Conservation (phyloP, 2,329 filamentous ascomycete species). For the Mycocentrospora acerina region DNA sequence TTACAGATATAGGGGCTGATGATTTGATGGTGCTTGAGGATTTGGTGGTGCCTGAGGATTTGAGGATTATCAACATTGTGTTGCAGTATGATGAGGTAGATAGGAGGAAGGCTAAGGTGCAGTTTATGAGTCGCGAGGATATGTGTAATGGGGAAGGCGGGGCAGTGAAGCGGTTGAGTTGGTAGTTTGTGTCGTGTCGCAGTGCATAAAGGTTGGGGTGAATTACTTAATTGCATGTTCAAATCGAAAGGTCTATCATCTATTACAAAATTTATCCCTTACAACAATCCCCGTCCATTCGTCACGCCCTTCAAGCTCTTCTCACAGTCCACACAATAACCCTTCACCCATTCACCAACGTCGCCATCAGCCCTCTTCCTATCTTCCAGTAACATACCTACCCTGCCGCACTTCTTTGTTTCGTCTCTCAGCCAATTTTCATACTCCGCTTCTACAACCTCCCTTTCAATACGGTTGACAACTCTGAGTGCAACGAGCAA, state of each 20-base stretch:
- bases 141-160: constrained; percentile 15
- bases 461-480: constrained; percentile 83
- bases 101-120: constrained; percentile 16
- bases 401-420: constrained; percentile 69
- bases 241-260: too few relatives aligned
- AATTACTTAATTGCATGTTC: too few relatives aligned
- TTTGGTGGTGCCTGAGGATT: constrained; percentile 19
- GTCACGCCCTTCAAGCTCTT: constrained; percentile 16
- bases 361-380: constrained; percentile 46
- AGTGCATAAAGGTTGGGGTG: too few relatives aligned
- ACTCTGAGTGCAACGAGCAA: constrained; percentile 86
- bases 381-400: constrained; percentile 50
- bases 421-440: constrained; percentile 89
- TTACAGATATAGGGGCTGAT: not conserved
- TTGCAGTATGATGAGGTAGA: constrained; percentile 19
- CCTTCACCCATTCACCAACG: constrained; percentile 58
- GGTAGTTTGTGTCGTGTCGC: too few relatives aligned
- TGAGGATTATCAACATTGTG: constrained; percentile 21
- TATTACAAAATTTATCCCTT: constrained; percentile 1
- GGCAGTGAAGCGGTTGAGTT: constrained; percentile 1
- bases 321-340: constrained; percentile 66
- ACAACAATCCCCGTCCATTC: constrained; percentile 9
- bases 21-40: constrained; percentile 15
- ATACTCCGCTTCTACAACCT: constrained; percentile 86
- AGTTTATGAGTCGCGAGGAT: constrained; percentile 23